Conservation (phyloP, 257 asterid genomes). For the Solanum stenotomum region DNA sequence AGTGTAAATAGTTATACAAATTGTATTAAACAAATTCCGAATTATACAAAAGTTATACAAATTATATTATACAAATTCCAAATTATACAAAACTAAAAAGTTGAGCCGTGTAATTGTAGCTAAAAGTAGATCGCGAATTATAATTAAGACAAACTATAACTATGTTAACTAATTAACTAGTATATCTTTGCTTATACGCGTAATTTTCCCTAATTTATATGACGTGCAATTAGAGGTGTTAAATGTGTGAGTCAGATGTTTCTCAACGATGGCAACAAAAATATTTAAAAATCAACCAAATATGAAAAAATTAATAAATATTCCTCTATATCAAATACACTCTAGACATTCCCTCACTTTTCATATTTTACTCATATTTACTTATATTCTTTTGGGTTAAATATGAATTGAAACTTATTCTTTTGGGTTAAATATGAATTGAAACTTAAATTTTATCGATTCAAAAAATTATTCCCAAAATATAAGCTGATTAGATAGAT, state of each 20-base stretch:
- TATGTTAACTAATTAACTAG: no score
- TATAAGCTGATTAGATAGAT: not conserved
- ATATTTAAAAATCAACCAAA: not conserved
- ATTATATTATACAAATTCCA: no score
- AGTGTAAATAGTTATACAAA: no score
- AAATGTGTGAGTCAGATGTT: not conserved
- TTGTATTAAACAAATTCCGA: no score
- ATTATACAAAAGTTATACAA: no score
- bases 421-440: no score
- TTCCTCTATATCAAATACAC: not conserved
- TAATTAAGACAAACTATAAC: no score
- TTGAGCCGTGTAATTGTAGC: no score
- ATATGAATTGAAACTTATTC: not conserved
- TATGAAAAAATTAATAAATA: not conserved
- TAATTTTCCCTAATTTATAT: not conserved
- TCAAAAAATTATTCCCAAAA: not conserved
- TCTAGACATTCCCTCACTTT: not conserved
- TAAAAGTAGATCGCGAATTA: no score
- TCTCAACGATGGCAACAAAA: accelerated
- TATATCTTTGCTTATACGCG: no score
- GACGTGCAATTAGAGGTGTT: not conserved
- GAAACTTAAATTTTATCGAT: not conserved
- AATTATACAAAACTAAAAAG: no score
- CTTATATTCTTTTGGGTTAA: not conserved
- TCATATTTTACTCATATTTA: not conserved